Conservation (phyloP, 176 grass and related monocot species). For the Thalia dealbata region DNA sequence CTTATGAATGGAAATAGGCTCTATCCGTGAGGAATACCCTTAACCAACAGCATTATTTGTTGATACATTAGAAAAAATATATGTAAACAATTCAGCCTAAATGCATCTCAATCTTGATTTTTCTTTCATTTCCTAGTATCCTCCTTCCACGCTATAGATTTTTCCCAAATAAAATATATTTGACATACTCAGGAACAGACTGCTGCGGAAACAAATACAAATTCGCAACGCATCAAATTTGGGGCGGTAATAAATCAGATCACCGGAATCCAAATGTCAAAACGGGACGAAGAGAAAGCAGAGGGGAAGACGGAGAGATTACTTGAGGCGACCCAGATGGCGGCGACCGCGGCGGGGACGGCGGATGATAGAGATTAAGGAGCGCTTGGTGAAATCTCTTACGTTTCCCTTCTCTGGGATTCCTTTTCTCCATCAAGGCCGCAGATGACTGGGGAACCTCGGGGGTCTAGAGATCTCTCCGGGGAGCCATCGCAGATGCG, state of each 20-base stretch:
- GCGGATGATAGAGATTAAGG: slow-evolving; percentile 17
- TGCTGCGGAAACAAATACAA: not conserved
- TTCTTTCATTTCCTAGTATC: too few relatives aligned
- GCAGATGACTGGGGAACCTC: not conserved
- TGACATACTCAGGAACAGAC: not conserved
- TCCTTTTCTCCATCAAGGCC: not conserved
- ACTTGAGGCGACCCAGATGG: not conserved
- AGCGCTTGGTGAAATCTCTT: slow-evolving; percentile 18
- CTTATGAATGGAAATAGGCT: too few relatives aligned
- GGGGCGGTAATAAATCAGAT: not conserved
- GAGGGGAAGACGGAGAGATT: not conserved
- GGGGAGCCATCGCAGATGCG: too few relatives aligned
- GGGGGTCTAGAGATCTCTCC: not conserved
- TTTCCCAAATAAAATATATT: too few relatives aligned
- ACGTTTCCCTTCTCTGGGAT: slow-evolving; percentile 1
- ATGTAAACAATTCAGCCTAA: too few relatives aligned
- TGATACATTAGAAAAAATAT: too few relatives aligned
- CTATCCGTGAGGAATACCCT: too few relatives aligned
- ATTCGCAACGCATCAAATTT: not conserved
- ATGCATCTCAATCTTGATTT: too few relatives aligned
- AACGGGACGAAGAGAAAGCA: not conserved
- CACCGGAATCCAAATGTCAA: not conserved
- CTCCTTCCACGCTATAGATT: too few relatives aligned
- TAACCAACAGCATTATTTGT: too few relatives aligned
- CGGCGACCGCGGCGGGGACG: not conserved